Evolutionary conservation across 73 alveolate species (phyloP), one percentile per base, ranked within the genome.

Genomic region (Tetrahymena borealis): DNA sequence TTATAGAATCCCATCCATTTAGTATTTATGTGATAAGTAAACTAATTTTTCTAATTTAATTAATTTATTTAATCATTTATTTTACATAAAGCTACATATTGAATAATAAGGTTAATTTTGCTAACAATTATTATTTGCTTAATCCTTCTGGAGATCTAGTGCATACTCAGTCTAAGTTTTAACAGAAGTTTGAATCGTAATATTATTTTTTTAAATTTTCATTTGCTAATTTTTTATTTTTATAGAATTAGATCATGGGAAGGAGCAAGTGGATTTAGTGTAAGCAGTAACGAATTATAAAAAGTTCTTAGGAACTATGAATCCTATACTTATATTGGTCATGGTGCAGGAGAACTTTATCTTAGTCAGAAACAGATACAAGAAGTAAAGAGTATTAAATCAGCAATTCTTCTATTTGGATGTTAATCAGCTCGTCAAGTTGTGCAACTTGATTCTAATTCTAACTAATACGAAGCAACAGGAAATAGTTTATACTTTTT

Each of bases 261-360:
- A 60, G 85, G 85, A 15, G 85, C 85, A 24, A 60, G 85, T 60
- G 85, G 85, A 60, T 60, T 60, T 60, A 60, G 85, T 60, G 85
- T 60, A 60, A 60, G 85, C 37, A 20, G 37, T 18, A 60, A 60
- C n/a, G 85, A 60, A 16, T 28, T 60, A 16, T 60, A 60, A 60
- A 60, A 60, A 60, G 85, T 60, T 0, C 85, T 60, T n/a, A 60
- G 28, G 28, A 60, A 60, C 16, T 60, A 60, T 20, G 18, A 60
- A 20, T 60, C 85, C 1, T 60, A 60, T 60, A 60, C 85, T 15
- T 60, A 60, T 28, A 60, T 60, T 1, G 85, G 85, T 10, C 85
- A 60, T 60, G 85, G 85, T 3, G 85, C 85, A 18, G 85, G 85
- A 18, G 85, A 60, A 18, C 85, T 60, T 4, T 60, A 60, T n/a